Base-by-base conservation (phyloP, 208 protist species). In the Acanthamoeba castellanii region DNA sequence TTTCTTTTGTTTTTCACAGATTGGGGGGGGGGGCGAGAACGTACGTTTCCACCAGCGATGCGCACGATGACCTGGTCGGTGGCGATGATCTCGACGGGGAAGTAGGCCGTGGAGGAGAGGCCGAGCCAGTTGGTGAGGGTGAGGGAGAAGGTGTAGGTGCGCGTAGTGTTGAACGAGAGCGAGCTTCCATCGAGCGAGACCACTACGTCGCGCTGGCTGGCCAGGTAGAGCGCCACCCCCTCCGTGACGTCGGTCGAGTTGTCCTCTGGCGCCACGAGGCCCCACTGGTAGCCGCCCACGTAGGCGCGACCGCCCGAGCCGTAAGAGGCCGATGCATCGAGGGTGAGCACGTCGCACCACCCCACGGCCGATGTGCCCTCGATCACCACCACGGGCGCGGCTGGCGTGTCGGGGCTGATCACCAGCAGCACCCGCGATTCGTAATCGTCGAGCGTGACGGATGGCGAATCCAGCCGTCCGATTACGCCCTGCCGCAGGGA, bases 51-150 rank as follows among this genome's bases (percentile, higher is more conserved):
- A 25, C 70, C 70, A 13, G 70, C 30, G 3, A 78, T 78, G 70
- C 70, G 70, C 9, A 78, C 70, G n/a, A 78, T 14, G 0, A 78
- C 70, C 34, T 78, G 70, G n/a, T 78, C 70, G 1, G 30, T 47
- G 18, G 70, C 34, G 70, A 78, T 78, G 50, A 78, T 78, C 30
- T 78, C 52, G 27, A 89, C 82, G 25, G 50, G 82, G 57, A 50
- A 68, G 8, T 78, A 50, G 22, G 52, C 32, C 16, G 87, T 92
- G 6, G 34, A 34, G 59, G 45, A 30, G 1, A 16, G 32, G 25
- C 64, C 87, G 13, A 92, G 87, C 87, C 87, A 92, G 87, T 92
- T 92, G 59, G 50, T 74, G 25, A 92, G 66, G 7, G 87, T 92
- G 30, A 92, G 59, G 2, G 87, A 92, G 59, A 92, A 92, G 37